These are phyloP conservation scores for Evernia prunastri DNA, from an alignment of 495 filamentous ascomycete genomes.

Conservation along the genomic window DNA sequence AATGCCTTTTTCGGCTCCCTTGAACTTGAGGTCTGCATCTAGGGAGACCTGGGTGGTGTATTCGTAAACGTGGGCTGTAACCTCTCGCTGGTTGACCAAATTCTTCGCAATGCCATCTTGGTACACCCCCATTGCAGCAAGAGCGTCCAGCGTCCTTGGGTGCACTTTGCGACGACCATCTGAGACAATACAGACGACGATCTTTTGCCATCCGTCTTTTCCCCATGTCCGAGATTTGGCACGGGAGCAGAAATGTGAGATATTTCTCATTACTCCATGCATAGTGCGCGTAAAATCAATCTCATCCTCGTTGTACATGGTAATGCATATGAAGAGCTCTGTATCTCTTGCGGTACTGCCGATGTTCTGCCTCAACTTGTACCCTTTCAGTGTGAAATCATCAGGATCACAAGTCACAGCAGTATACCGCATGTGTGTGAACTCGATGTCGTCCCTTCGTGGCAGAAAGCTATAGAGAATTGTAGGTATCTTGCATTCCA, in stretches of 20 bases:
- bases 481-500: slow-evolving; percentile 98
- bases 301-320: slow-evolving; percentile 99
- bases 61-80: slow-evolving; percentile 90
- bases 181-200: slow-evolving; percentile 92
- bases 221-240: slow-evolving; percentile 94
- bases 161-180: slow-evolving; percentile 94
- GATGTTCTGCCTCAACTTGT: slow-evolving; percentile 94
- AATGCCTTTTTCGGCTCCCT: slow-evolving; percentile 97
- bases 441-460: slow-evolving; percentile 84
- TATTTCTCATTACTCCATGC: slow-evolving; percentile 98
- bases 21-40: slow-evolving; percentile 93
- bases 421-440: slow-evolving; percentile 99
- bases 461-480: slow-evolving; percentile 95
- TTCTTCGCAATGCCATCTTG: slow-evolving; percentile 99
- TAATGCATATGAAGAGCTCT: slow-evolving; percentile 96
- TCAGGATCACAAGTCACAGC: slow-evolving; percentile 99
- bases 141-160: slow-evolving; percentile 85
- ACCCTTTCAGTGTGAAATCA: slow-evolving; percentile 80
- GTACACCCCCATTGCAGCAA: slow-evolving; percentile 97
- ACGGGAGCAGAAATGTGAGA: slow-evolving; percentile 89
- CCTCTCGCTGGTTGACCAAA: slow-evolving; percentile 82
- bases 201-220: slow-evolving; percentile 97
- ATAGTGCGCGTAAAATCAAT: slow-evolving; percentile 94
- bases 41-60: slow-evolving; percentile 98
- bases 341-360: slow-evolving; percentile 81